phyloP scores from a whole-genome alignment of 192 early-diverging fungal species.

The Allomyces macrogynus region DNA sequence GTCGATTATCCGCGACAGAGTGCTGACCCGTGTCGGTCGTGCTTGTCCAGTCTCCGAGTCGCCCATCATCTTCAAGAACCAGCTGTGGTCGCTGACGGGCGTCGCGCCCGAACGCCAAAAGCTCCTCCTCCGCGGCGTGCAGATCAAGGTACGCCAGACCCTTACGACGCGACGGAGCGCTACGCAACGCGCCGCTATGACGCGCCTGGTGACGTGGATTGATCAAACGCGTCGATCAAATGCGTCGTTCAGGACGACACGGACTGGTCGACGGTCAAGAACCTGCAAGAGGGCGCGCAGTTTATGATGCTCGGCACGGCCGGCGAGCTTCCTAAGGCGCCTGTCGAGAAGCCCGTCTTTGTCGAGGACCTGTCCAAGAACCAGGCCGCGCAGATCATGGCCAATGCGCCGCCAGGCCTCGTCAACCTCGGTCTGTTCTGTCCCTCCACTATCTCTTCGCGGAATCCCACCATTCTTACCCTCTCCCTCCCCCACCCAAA shows the following conservation, averaged over 20 bases:
- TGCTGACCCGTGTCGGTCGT: constrained; percentile 5
- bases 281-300: constrained; percentile 1
- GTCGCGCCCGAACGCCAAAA: constrained; percentile 86
- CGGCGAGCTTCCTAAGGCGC: constrained; percentile 77
- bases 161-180: no score
- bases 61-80: constrained; percentile 62
- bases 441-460: no score
- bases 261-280: constrained; percentile 10
- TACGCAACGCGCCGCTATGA: no score
- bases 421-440: no score
- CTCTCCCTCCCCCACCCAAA: no score
- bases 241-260: constrained; percentile 47
- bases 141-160: constrained; percentile 43
- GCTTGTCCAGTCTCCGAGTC: constrained; percentile 36
- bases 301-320: constrained; percentile 87
- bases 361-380: constrained; percentile 84
- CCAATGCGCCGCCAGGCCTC: no score
- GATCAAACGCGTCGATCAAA: no score
- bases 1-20: constrained; percentile 24
- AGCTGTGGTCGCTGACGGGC: constrained; percentile 73
- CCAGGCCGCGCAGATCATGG: constrained; percentile 39
- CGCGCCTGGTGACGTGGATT: not conserved
- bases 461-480: no score
- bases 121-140: constrained; percentile 80
- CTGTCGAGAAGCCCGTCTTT: constrained; percentile 46